A percentile compares a stretch with the other conserved stretches of the same genome.
Conservation (phyloP, 2,329 filamentous ascomycete species). For the Boeremia exigua region DNA sequence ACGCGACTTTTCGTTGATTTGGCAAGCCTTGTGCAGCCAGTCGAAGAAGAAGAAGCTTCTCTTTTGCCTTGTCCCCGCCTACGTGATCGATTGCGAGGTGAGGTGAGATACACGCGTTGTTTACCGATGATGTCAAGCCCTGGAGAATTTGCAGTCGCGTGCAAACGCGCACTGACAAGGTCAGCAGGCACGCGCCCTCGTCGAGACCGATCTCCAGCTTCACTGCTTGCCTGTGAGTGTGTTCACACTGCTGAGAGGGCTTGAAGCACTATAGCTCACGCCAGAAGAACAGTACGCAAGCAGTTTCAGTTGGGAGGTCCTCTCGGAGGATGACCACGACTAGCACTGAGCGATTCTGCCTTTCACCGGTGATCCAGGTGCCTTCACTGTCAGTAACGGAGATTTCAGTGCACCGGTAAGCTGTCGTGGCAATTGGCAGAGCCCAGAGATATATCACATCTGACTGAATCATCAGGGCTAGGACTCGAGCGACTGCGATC, state of each 20-base stretch:
- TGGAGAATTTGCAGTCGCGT: background rate
- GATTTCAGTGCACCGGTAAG: too few relatives aligned
- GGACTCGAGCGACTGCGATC: too few relatives aligned
- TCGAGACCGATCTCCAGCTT: background rate
- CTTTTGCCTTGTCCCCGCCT: background rate
- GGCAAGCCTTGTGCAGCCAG: background rate
- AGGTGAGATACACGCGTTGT: background rate
- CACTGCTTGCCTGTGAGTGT: background rate
- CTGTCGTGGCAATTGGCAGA: too few relatives aligned
- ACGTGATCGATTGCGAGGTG: background rate
- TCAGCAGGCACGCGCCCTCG: background rate
- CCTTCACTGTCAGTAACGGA: too few relatives aligned
- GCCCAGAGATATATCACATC: too few relatives aligned
- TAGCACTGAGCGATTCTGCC: too few relatives aligned
- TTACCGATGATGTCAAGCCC: background rate
- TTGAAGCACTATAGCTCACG: too few relatives aligned
- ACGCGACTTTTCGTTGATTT: slow-evolving; percentile 3
- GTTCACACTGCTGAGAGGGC: background rate
- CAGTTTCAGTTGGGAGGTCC: too few relatives aligned
- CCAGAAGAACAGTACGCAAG: too few relatives aligned
- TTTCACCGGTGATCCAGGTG: too few relatives aligned
- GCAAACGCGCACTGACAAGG: background rate
- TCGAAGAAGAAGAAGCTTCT: background rate
- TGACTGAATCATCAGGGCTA: too few relatives aligned
- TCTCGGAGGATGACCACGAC: too few relatives aligned